Evolutionary conservation across 1,139 yeast genomes (phyloP).

Genomic region (Blastobotrys niveus): DNA sequence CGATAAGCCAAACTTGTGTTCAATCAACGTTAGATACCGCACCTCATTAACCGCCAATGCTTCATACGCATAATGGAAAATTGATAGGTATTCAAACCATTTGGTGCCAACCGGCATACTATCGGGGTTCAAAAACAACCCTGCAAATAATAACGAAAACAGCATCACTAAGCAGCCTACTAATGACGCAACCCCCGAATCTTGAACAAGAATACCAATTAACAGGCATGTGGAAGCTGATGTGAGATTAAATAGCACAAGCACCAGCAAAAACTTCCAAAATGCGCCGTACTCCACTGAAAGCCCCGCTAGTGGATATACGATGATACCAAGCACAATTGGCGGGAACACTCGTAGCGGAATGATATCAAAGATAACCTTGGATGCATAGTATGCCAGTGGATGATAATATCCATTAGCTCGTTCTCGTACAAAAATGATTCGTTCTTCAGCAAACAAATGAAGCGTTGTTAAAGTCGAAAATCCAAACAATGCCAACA

Average conservation of each 20-base stretch:
- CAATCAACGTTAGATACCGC: constrained; percentile 75
- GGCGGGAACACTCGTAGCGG: constrained; percentile 93
- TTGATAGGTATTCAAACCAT: constrained; percentile 78
- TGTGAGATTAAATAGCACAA: constrained; percentile 79
- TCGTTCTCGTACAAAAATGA: constrained; percentile 84
- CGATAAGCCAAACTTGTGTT: constrained; percentile 84
- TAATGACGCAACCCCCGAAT: constrained; percentile 91
- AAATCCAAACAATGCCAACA: constrained; percentile 87
- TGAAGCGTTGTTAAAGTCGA: constrained; percentile 87
- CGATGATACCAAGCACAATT: constrained; percentile 65
- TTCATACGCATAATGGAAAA: constrained; percentile 94
- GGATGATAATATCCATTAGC: constrained; percentile 93
- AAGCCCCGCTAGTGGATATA: constrained; percentile 89
- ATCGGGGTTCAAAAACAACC: constrained; percentile 79
- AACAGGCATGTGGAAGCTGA: constrained; percentile 79
- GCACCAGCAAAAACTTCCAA: constrained; percentile 57
- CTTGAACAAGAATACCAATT: constrained; percentile 79
- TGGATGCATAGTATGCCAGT: constrained; percentile 73
- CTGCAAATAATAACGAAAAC: constrained; percentile 86
- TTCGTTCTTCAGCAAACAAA: constrained; percentile 80
- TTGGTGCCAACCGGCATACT: constrained; percentile 64
- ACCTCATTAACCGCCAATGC: constrained; percentile 90
- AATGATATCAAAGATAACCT: constrained; percentile 79
- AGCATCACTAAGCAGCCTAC: constrained; percentile 76
- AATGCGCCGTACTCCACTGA: constrained; percentile 77